phyloP scores from a whole-genome alignment of 2,329 filamentous ascomycete species.

The Pseudonectria buxi region DNA sequence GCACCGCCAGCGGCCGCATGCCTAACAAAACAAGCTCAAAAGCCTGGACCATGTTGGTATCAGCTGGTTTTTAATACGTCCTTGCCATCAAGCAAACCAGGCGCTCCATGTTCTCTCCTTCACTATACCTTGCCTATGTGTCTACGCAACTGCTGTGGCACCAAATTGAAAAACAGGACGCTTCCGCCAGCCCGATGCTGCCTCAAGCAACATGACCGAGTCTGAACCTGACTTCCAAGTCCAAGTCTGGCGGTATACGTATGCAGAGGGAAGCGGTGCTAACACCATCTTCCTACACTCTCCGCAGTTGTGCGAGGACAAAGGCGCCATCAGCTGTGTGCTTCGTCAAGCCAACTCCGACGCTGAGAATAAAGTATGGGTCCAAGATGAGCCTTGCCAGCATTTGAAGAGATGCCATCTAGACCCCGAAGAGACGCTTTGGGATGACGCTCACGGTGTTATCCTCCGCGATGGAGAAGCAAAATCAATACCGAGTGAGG shows the following conservation, averaged over 20 bases:
- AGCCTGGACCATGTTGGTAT: too few relatives aligned
- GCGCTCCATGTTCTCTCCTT: too few relatives aligned
- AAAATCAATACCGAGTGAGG: slow-evolving; percentile 2
- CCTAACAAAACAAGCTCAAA: too few relatives aligned
- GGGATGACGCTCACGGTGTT: slow-evolving; percentile 14
- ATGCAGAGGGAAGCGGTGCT: slow-evolving; percentile 2
- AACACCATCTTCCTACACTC: slow-evolving; percentile 9
- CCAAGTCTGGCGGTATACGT: slow-evolving; percentile 12
- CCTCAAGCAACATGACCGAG: slow-evolving; percentile 9
- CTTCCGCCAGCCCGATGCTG: too few relatives aligned
- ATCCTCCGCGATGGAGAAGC: slow-evolving; percentile 10
- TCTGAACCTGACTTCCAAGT: slow-evolving; percentile 9
- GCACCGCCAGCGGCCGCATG: too few relatives aligned
- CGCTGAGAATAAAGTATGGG: slow-evolving; percentile 11
- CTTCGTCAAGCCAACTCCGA: slow-evolving; percentile 11
- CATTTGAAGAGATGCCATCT: slow-evolving; percentile 4
- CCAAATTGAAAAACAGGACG: too few relatives aligned
- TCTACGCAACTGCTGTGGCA: too few relatives aligned
- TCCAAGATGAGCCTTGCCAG: slow-evolving; percentile 3
- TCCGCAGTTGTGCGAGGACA: slow-evolving; percentile 4
- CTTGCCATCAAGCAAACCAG: too few relatives aligned
- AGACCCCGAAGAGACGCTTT: neutral
- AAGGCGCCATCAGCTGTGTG: slow-evolving; percentile 2
- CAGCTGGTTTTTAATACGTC: too few relatives aligned
- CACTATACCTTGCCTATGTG: too few relatives aligned